Percentiles rank a stretch among this genome's conserved stretches.
phyloP scores from a whole-genome alignment of 371 early-diverging fungal genomes.

The Apophysomyces elegans region DNA sequence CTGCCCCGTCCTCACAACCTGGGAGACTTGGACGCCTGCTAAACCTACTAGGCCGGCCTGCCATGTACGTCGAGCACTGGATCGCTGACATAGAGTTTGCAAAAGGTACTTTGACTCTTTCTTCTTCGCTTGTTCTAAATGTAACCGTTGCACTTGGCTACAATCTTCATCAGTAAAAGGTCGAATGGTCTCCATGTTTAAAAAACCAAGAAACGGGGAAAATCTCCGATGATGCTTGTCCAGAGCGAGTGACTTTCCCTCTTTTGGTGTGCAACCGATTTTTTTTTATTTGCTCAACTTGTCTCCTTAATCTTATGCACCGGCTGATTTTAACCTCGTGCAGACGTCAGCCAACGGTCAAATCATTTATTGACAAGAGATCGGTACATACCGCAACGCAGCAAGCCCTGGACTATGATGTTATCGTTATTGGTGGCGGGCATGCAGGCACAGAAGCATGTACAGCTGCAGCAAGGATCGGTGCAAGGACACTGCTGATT shows the following conservation, averaged over 20 bases:
- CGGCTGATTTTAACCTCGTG: neutral
- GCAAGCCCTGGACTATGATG: slow-evolving; percentile 55
- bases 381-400: slow-evolving; percentile 1
- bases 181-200: slow-evolving; percentile 19
- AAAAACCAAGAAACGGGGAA: neutral
- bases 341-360: neutral
- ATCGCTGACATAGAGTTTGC: slow-evolving; percentile 6
- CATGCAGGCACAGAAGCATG: slow-evolving; percentile 90
- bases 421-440: slow-evolving; percentile 86
- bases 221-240: neutral
- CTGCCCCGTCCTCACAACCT: neutral
- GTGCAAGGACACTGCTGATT: slow-evolving; percentile 77
- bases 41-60: slow-evolving; percentile 44
- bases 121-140: slow-evolving; percentile 13
- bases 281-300: neutral
- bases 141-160: slow-evolving; percentile 9
- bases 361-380: neutral
- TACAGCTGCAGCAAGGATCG: slow-evolving; percentile 82
- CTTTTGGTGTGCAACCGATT: neutral
- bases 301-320: neutral
- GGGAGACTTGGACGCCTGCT: slow-evolving; percentile 27
- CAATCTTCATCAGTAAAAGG: slow-evolving; percentile 9
- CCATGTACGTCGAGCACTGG: slow-evolving; percentile 31
- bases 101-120: slow-evolving; percentile 8
- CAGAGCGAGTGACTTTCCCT: neutral